These are phyloP conservation scores for Phialemonium atrogriseum DNA, from an alignment of 2,329 filamentous ascomycete species.

Conservation along the genomic window DNA sequence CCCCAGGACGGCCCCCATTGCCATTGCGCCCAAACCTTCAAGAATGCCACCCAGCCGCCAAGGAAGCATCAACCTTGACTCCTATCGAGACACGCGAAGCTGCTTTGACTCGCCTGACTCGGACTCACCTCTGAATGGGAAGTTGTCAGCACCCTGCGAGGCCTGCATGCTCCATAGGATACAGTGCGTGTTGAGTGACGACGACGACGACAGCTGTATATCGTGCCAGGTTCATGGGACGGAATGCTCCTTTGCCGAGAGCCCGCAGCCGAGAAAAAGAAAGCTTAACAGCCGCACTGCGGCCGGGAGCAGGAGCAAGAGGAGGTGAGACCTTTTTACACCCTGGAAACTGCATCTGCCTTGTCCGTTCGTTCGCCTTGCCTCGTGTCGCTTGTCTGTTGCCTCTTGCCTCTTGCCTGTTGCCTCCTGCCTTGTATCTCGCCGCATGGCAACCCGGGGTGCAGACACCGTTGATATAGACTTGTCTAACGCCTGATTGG, in stretches of 20 bases:
- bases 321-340: slow-evolving; percentile 48
- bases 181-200: slow-evolving; percentile 67
- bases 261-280: slow-evolving; percentile 70
- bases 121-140: slow-evolving; percentile 32
- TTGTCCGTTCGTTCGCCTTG: slow-evolving; percentile 6
- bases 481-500: slow-evolving; percentile 43
- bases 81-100: slow-evolving; percentile 41
- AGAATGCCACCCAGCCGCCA: slow-evolving; percentile 35
- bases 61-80: slow-evolving; percentile 40
- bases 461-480: slow-evolving; percentile 12
- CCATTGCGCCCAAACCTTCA: slow-evolving; percentile 55
- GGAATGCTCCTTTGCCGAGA: slow-evolving; percentile 71
- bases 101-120: slow-evolving; percentile 45
- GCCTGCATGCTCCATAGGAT: slow-evolving; percentile 66
- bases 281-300: slow-evolving; percentile 63
- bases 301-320: slow-evolving; percentile 54
- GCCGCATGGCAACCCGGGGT: slow-evolving; percentile 11
- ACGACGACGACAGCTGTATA: slow-evolving; percentile 64
- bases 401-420: not conserved
- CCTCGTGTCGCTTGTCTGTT: too few species aligned
- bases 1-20: slow-evolving; percentile 55
- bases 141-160: slow-evolving; percentile 54
- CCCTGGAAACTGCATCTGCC: not conserved
- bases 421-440: too few species aligned
- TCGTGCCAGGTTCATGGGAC: slow-evolving; percentile 71